A percentile compares a stretch with the other conserved stretches of the same genome.
Conservation (phyloP, 2,329 filamentous ascomycete species). For the Colletotrichum spinosum region DNA sequence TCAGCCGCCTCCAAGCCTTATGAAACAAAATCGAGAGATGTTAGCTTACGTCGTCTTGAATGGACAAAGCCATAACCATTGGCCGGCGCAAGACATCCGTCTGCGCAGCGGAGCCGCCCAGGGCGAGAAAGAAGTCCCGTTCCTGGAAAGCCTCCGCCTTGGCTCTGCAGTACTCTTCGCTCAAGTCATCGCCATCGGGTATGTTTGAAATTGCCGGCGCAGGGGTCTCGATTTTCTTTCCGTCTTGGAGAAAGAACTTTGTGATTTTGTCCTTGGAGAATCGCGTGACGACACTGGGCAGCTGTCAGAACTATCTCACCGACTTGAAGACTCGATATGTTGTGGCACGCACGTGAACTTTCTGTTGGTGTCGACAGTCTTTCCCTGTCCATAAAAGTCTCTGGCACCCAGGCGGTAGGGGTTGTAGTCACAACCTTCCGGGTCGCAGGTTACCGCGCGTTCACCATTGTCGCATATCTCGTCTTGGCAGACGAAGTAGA, state of each 20-base stretch:
- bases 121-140: background rate
- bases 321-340: no score
- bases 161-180: slow-evolving; percentile 1
- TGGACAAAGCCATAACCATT: slow-evolving; percentile 32
- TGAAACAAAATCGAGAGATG: background rate
- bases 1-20: background rate
- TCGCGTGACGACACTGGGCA: slow-evolving; percentile 67
- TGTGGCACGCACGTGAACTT: slow-evolving; percentile 57
- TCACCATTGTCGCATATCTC: slow-evolving; percentile 51
- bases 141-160: background rate
- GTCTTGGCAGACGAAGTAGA: slow-evolving; percentile 22
- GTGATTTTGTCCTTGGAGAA: slow-evolving; percentile 63
- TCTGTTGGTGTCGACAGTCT: slow-evolving; percentile 66
- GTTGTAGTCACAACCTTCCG: slow-evolving; percentile 75
- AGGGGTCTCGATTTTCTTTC: slow-evolving; percentile 61
- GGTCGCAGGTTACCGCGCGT: slow-evolving; percentile 66
- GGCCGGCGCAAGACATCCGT: slow-evolving; percentile 2
- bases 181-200: slow-evolving; percentile 2
- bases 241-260: slow-evolving; percentile 72
- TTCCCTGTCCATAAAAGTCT: slow-evolving; percentile 68
- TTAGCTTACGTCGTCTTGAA: slow-evolving; percentile 29
- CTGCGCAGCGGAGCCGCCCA: slow-evolving; percentile 9
- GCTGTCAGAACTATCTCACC: background rate
- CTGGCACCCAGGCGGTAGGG: slow-evolving; percentile 70
- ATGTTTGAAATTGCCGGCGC: slow-evolving; percentile 40